Percentiles rank a stretch among this genome's conserved stretches.
phyloP scores from a whole-genome alignment of 2,329 filamentous ascomycete genomes.

The Fusarium pininemorale region DNA sequence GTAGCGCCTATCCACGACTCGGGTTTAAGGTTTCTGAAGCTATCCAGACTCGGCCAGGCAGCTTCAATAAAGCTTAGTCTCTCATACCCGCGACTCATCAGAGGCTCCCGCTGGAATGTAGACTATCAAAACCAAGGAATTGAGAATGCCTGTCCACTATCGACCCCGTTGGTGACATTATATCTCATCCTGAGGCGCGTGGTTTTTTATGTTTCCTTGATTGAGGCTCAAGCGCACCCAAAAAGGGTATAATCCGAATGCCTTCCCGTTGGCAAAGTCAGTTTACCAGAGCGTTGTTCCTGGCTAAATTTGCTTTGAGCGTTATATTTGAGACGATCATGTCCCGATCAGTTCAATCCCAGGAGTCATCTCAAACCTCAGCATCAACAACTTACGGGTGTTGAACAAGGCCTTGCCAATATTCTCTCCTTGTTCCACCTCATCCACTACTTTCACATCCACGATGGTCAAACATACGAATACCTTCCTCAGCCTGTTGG shows the following conservation, averaged over 20 bases:
- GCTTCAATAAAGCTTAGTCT: constrained; percentile 19
- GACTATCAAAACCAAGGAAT: constrained; percentile 11
- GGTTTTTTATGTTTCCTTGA: constrained; percentile 3
- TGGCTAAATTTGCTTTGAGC: background rate
- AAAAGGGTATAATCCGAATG: constrained; percentile 3
- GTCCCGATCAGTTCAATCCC: background rate
- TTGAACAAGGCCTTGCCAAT: constrained; percentile 12
- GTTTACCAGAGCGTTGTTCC: background rate
- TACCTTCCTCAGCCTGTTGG: constrained; percentile 15
- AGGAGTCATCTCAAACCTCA: background rate
- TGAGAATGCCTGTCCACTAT: background rate
- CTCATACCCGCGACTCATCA: background rate
- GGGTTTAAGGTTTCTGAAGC: constrained; percentile 27
- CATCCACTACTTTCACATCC: background rate
- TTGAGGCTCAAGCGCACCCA: constrained; percentile 1
- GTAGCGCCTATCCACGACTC: constrained; percentile 11
- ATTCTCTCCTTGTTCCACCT: constrained; percentile 9
- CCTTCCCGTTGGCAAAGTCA: background rate
- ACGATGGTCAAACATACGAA: constrained; percentile 20
- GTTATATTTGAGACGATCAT: constrained; percentile 26
- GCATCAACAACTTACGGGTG: background rate
- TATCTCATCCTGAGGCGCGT: background rate
- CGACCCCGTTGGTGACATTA: constrained; percentile 1
- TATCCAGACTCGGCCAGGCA: background rate
- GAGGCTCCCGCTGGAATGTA: constrained; percentile 17